Evolutionary conservation across 2,329 filamentous ascomycete species (phyloP).

Genomic region (Cordyceps sp.): DNA sequence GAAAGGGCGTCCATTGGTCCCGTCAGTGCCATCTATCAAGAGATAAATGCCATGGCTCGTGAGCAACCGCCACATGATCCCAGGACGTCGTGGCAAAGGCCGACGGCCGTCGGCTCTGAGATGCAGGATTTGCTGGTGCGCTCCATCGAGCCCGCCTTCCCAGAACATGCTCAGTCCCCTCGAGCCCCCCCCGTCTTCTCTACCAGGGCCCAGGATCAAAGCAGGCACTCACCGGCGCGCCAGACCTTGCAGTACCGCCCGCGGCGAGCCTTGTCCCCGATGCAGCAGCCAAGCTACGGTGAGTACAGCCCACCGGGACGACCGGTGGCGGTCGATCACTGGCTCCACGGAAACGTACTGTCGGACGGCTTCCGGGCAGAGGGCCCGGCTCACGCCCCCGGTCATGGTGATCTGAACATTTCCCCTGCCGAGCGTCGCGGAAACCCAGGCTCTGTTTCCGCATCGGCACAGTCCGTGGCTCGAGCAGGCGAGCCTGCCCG

Average conservation of each 20-base stretch:
- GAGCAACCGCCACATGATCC: background rate
- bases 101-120: slow-evolving; percentile 8
- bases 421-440: no score
- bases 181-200: no score
- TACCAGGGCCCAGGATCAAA: background rate
- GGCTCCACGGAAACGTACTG: no score
- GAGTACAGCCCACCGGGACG: no score
- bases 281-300: background rate
- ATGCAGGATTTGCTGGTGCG: slow-evolving; percentile 26
- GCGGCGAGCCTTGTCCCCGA: background rate
- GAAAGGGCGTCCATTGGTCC: slow-evolving; percentile 4
- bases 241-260: slow-evolving; percentile 4
- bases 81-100: slow-evolving; percentile 8
- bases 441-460: no score
- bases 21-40: slow-evolving; percentile 6
- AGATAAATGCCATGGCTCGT: slow-evolving; percentile 11
- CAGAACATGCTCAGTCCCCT: slow-evolving; percentile 11
- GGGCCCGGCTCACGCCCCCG: no score
- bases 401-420: no score
- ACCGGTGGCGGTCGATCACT: background rate
- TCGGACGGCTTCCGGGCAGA: no score
- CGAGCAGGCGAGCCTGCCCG: slow-evolving; percentile 6
- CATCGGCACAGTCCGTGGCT: background rate
- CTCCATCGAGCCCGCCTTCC: slow-evolving; percentile 28
- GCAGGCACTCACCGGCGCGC: background rate